phyloP scores from a whole-genome alignment of 208 protist genomes.

The Histomonas meleagridis region DNA sequence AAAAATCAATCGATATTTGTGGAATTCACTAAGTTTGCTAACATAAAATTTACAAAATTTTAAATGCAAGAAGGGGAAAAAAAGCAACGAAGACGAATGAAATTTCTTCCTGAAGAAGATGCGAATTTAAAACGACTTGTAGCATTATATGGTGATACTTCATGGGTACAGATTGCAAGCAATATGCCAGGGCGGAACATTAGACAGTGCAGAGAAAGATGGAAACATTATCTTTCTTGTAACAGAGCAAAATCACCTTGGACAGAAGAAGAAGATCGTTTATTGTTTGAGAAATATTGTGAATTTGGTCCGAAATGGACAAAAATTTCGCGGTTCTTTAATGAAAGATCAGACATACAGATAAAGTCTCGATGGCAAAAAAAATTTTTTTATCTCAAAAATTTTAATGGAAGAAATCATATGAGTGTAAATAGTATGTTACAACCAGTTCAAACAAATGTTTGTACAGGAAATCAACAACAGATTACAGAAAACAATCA shows the following conservation, averaged over 20 bases:
- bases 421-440: too few species aligned
- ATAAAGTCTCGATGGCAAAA: constrained; percentile 10
- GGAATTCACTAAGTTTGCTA: too few species aligned
- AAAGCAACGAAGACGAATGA: neutral
- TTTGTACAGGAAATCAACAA: too few species aligned
- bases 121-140: neutral
- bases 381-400: too few species aligned
- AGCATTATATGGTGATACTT: neutral
- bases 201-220: constrained; percentile 20
- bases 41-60: too few species aligned
- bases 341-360: neutral
- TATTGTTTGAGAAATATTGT: neutral
- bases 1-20: too few species aligned
- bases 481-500: too few species aligned
- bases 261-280: neutral
- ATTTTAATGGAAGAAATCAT: too few species aligned
- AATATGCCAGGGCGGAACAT: neutral
- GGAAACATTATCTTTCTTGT: neutral
- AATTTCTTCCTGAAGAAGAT: constrained; percentile 1
- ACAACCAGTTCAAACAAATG: too few species aligned
- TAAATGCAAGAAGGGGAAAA: too few species aligned
- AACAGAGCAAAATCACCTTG: neutral
- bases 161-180: neutral
- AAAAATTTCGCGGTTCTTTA: constrained; percentile 20
- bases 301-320: neutral